Evolutionary conservation across 148 eudicot species (phyloP), one percentile per base, ranked within the genome.

Genomic region (Spergularia bocconei): DNA sequence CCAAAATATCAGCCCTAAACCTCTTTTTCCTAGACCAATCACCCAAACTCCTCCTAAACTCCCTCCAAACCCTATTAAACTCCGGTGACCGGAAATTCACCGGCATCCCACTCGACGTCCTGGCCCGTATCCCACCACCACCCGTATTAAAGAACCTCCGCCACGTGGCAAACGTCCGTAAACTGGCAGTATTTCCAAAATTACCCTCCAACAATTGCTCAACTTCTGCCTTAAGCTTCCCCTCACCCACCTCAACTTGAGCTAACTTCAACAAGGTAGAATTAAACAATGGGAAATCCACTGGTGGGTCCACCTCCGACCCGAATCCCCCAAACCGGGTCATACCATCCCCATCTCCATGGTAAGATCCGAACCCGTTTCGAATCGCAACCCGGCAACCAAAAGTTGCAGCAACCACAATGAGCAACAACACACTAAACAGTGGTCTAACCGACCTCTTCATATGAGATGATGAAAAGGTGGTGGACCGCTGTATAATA

Each of bases 201-300:
- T 77, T 81, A 20, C 91, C 91, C 44, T 87, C 88, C 55, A 88
- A 20, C 70, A 93, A 57, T 38, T 82, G 84, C 60, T 82, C 87
- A 75, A 90, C 75, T 60, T 91, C 90, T 17, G 70, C 74, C 78
- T 80, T 86, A 73, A 86, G 47, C 47, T 78, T 69, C 16, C 58
- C 64, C 36, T 86, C 96, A 70, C 86, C 87, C 19, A 63, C 39
- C 38, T 93, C 93, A 63, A 84, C 19, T 15, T 83, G 81, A 38
- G 98, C 93, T 23, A 85, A 79, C 56, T 74, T 86, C 41, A 93
- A 73, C 70, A 93, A 80, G 16, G 91, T 91, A 38, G 81, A 84
- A 72, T 93, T 89, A 44, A 87, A 82, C 59, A 76, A 57, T 25
- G 80, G 80, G 55, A 81, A 69, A 75, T 84, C 86, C 68, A 79